Percentiles rank a stretch among this genome's conserved stretches.
Evolutionary conservation across 129 eudicot species (phyloP).

Genomic region (Lonicera japonica): DNA sequence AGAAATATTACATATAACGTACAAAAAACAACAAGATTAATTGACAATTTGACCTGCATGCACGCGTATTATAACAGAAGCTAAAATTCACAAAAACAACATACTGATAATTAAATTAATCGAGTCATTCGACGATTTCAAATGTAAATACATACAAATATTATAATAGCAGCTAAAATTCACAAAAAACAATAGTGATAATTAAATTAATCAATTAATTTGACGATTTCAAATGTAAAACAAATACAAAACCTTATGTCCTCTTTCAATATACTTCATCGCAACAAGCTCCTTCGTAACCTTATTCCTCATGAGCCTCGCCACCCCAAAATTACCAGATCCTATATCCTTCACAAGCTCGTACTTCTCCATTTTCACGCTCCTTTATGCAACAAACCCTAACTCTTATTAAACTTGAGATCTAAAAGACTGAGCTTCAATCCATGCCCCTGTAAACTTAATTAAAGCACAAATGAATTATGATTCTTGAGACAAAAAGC

Average conservation of each 20-base stretch:
- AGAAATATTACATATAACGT: too few relatives aligned
- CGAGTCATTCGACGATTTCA: too few relatives aligned
- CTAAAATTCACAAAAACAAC: too few relatives aligned
- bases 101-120: too few relatives aligned
- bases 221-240: slow-evolving; percentile 1
- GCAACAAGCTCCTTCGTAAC: slow-evolving; percentile 93
- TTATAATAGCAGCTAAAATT: not conserved
- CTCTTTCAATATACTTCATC: slow-evolving; percentile 94
- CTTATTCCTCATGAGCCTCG: slow-evolving; percentile 92
- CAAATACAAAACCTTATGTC: slow-evolving; percentile 54
- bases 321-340: slow-evolving; percentile 92
- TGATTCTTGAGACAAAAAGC: not conserved
- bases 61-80: too few relatives aligned
- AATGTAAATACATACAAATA: too few relatives aligned
- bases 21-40: too few relatives aligned
- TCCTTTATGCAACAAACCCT: not conserved
- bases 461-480: too few relatives aligned
- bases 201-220: not conserved
- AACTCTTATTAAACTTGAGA: not conserved
- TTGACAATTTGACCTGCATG: too few relatives aligned
- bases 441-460: too few relatives aligned
- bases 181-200: not conserved
- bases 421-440: not conserved
- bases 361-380: slow-evolving; percentile 62
- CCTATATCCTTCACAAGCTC: slow-evolving; percentile 98